Evolutionary conservation across 306 rosid species (phyloP).

Genomic region (Trifolium dubium): DNA sequence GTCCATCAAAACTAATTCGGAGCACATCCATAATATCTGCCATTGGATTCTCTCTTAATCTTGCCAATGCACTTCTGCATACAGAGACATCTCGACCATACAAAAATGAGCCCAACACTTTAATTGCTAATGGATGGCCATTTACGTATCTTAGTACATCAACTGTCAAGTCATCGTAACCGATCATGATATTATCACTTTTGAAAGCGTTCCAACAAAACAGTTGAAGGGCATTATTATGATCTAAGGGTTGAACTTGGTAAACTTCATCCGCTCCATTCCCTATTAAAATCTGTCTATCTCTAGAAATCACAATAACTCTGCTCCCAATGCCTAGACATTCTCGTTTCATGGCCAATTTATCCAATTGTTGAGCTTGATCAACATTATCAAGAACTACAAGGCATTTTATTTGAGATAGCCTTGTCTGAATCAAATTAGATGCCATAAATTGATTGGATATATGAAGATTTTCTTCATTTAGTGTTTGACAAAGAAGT

Average conservation of each 20-base stretch:
- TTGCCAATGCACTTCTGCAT: slow-evolving; percentile 36
- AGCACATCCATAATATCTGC: slow-evolving; percentile 22
- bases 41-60: neutral
- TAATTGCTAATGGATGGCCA: slow-evolving; percentile 36
- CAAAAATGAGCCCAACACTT: slow-evolving; percentile 32
- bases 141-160: neutral
- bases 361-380: neutral
- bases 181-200: neutral
- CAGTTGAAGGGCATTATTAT: neutral
- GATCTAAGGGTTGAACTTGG: neutral
- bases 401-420: neutral
- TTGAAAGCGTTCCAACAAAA: slow-evolving; percentile 38
- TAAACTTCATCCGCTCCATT: slow-evolving; percentile 14
- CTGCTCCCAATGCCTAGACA: slow-evolving; percentile 30
- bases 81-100: neutral
- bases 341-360: neutral
- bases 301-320: slow-evolving; percentile 29
- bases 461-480: neutral
- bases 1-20: slow-evolving; percentile 15
- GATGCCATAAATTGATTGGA: neutral
- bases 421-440: neutral
- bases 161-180: neutral
- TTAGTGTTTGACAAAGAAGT: slow-evolving; percentile 12
- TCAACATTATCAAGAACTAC: slow-evolving; percentile 35
- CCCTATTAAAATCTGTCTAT: slow-evolving; percentile 19